Evolutionary conservation across 768 basidiomycete genomes (phyloP).

Genomic region (Russula vinacea): DNA sequence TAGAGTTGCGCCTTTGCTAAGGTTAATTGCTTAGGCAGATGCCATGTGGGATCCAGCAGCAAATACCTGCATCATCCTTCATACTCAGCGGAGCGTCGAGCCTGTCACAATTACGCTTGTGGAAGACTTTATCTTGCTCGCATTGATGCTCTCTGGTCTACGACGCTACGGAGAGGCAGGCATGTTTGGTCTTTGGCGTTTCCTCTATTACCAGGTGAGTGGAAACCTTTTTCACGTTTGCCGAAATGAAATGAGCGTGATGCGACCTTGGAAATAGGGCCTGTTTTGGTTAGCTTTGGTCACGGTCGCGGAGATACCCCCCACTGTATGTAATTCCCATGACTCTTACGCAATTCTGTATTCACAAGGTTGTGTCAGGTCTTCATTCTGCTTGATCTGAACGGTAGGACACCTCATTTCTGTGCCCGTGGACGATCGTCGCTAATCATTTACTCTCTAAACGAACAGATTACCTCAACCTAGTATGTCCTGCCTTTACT

Average conservation of each 20-base stretch:
- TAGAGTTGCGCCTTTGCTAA: background rate
- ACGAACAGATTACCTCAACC: slow-evolving; percentile 15
- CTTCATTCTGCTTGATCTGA: slow-evolving; percentile 21
- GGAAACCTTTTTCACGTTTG: background rate
- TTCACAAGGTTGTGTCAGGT: slow-evolving; percentile 9
- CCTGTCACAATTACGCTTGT: slow-evolving; percentile 17
- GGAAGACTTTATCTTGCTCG: slow-evolving; percentile 18
- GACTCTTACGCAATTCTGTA: background rate
- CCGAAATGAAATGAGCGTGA: background rate
- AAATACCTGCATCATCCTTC: slow-evolving; percentile 4
- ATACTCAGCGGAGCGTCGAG: slow-evolving; percentile 1
- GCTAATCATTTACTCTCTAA: background rate
- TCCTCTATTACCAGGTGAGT: slow-evolving; percentile 25
- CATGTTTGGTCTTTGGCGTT: slow-evolving; percentile 24
- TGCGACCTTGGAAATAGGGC: slow-evolving; percentile 8
- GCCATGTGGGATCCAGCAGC: slow-evolving; percentile 1
- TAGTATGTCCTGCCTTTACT: background rate
- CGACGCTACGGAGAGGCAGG: slow-evolving; percentile 22
- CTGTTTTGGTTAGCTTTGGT: slow-evolving; percentile 25
- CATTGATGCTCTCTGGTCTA: slow-evolving; percentile 22
- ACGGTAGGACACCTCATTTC: slow-evolving; percentile 13
- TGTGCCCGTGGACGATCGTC: background rate
- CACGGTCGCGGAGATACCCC: slow-evolving; percentile 25
- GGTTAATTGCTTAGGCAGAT: slow-evolving; percentile 1
- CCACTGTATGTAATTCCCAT: slow-evolving; percentile 9